phyloP scores from a whole-genome alignment of 2,329 filamentous ascomycete species.

The Cercospora sesami region DNA sequence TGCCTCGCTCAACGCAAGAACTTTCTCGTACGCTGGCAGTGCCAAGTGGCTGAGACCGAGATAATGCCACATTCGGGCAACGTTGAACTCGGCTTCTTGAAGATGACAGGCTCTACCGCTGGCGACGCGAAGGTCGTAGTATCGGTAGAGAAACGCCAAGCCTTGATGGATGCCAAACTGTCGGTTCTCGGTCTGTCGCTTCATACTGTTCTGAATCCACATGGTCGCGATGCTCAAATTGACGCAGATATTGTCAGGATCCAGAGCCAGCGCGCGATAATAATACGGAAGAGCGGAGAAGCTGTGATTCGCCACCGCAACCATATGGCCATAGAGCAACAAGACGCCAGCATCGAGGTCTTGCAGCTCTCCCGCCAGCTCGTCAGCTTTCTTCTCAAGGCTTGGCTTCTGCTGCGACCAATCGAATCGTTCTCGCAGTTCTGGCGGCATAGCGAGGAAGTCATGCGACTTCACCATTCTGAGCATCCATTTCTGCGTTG shows the following conservation, averaged over 20 bases:
- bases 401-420: constrained; percentile 44
- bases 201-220: constrained; percentile 86
- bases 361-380: constrained; percentile 22
- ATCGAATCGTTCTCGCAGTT: constrained; percentile 48
- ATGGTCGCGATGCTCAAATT: constrained; percentile 78
- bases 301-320: constrained; percentile 81
- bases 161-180: constrained; percentile 87
- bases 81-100: constrained; percentile 81
- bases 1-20: constrained; percentile 52
- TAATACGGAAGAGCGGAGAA: constrained; percentile 86
- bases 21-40: constrained; percentile 67
- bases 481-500: constrained; percentile 86
- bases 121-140: constrained; percentile 61
- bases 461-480: constrained; percentile 91
- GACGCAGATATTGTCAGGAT: constrained; percentile 73
- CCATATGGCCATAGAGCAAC: constrained; percentile 77
- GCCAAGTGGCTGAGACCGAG: constrained; percentile 73
- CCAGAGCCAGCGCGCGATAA: constrained; percentile 64
- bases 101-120: constrained; percentile 47
- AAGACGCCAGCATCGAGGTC: constrained; percentile 75
- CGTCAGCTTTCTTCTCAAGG: constrained; percentile 37
- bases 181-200: constrained; percentile 84
- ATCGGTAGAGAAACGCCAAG: constrained; percentile 74
- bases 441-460: constrained; percentile 59
- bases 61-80: constrained; percentile 73